Base-by-base conservation (phyloP, 106 monocot species). In the Dactylorhiza incarnata region DNA sequence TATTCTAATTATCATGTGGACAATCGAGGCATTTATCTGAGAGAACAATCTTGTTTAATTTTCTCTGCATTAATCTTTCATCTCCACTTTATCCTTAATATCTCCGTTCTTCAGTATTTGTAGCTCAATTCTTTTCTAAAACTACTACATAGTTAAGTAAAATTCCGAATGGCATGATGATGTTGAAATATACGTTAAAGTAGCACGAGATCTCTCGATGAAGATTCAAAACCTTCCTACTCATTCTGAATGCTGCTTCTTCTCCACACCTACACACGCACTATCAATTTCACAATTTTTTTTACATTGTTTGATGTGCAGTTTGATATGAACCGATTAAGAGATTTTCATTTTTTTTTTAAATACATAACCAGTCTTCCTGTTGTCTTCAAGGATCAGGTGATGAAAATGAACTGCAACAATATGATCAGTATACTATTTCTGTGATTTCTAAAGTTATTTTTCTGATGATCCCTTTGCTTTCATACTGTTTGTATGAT, bases 11-110 rank as follows among this genome's bases (percentile, higher is more conserved):
- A 52, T 56, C 56, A 74, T 56, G 74, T 74, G 74, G 74, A 74
- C 51, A 75, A 75, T 75, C 58, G 75, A 75, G 75, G 75, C 75
- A 75, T 59, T 75, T 75, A 56, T 58, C 56, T 75, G 75, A 75
- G 75, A 75, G 75, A 75, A 75, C 20, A 6, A 17, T 3, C 20
- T 58, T 58, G n/a, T 7, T 58, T 58, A 20, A 20, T 58, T 20
- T 58, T 17, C 17, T 14, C 17, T 20, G 17, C n/a, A 2, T 29
- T 11, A 8, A 19, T 58, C 58, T 58, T 20, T 20, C 5, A 6
- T 13, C 3, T 20, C 20, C 20, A 6, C 3, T 25, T 51, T 23
- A 49, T 26, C 22, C 13, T 52, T 23, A 51, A 73, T 49, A 24
- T 52, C 3, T 24, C 17, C 2, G 7, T 9, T n/a, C n/a, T n/a